These are phyloP conservation scores for Astrothelium subdiscretum DNA, from an alignment of 495 filamentous ascomycete species.

Conservation along the genomic window DNA sequence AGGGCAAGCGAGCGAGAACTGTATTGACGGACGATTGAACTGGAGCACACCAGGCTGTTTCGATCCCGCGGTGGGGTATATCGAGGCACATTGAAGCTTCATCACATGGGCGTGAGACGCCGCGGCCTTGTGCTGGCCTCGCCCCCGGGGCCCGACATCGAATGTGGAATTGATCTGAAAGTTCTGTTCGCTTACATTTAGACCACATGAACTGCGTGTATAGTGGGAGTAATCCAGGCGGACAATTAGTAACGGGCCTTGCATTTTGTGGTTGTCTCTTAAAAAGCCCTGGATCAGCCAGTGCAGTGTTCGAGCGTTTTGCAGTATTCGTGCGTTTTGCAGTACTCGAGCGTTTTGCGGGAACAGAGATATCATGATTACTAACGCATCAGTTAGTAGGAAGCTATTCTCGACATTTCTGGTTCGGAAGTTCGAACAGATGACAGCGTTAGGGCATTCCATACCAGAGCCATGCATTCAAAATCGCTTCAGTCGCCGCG, in stretches of 20 bases:
- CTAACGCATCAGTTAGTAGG: not conserved
- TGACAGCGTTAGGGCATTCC: not conserved
- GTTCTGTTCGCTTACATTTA: not conserved
- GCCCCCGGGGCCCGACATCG: not conserved
- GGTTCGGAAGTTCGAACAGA: not conserved
- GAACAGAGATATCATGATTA: not conserved
- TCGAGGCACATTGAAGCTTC: not conserved
- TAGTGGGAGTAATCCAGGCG: not conserved
- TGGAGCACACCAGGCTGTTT: not conserved
- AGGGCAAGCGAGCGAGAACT: not conserved
- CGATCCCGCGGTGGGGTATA: not conserved
- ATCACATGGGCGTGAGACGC: not conserved
- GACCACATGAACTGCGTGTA: not conserved
- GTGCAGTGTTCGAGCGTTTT: not conserved
- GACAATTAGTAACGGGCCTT: not conserved
- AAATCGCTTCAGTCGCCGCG: not conserved
- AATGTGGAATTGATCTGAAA: not conserved
- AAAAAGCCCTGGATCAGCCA: not conserved
- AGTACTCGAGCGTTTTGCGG: not conserved
- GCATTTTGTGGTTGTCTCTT: not conserved
- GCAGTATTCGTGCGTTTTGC: too few species aligned
- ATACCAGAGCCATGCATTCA: not conserved
- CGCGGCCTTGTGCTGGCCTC: not conserved
- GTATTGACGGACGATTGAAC: not conserved
- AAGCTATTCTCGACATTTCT: not conserved